Base-by-base conservation (phyloP, 2,329 filamentous ascomycete genomes). In the Penicillium janthinellum region DNA sequence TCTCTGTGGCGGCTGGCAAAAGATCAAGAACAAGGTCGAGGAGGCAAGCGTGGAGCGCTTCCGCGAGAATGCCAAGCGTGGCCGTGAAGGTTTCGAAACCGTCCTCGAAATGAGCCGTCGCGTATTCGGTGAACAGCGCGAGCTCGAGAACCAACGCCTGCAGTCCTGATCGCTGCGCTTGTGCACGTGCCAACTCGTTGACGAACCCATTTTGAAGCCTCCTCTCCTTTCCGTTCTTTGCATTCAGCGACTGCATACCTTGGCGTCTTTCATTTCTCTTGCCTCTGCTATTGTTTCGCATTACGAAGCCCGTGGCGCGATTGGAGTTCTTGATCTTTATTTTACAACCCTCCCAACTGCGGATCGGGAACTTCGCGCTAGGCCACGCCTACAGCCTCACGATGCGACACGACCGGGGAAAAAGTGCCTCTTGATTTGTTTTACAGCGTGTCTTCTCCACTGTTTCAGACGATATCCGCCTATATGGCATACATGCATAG, bases 11-110 rank as follows among this genome's bases (percentile, higher is more conserved):
- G 95, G 95, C 63, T 99, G 95, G 93, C 91, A 97, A 79, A 92
- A 92, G 74, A 92, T 98, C 75, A 95, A 92, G 83, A 96, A 95
- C 79, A 91, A 89, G 75, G 96, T 99, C 70, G 95, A 99, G 81
- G 92, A 98, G 70, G 88, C 91, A 54, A 90, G 92, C 44, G 90
- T 98, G 47, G 90, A 90, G 65, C 83, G 92, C 56, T 99, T 99
- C 81, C 86, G 87, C 67, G 92, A 99, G 78, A 99, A 99, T 72
- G 94, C 95, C 25, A 83, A 84, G 67, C 93, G 91, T 79, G 95
- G 95, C 65, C 88, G 90, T 65, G 93, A 98, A 78, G 95, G 95
- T 1, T 99, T 99, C 74, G 95, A 99, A 81, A 87, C 89, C 63
- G 95, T 99, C 8, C 84, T 99, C 35, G 91, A 92, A 74, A 96